Evolutionary conservation across 768 basidiomycete genomes (phyloP).

Genomic region (Boletus sensibilis): DNA sequence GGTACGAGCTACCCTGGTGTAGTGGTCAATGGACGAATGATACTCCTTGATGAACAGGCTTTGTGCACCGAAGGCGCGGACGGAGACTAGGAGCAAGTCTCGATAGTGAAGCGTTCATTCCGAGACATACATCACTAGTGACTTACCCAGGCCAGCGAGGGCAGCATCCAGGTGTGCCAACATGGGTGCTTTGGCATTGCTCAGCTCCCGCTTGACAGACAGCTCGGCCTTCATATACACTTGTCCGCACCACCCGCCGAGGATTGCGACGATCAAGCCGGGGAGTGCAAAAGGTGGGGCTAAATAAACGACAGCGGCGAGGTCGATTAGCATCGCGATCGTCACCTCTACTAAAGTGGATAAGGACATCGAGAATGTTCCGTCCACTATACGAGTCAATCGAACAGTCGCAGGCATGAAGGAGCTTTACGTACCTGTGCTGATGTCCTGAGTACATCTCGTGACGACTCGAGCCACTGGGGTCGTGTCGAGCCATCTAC

Average conservation of each 20-base stretch:
- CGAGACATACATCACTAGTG: neutral
- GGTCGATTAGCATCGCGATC: conserved; percentile 1
- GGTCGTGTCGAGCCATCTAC: conserved; percentile 48
- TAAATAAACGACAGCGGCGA: neutral
- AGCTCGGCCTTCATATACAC: conserved; percentile 45
- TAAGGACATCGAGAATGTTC: neutral
- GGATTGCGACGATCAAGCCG: conserved; percentile 22
- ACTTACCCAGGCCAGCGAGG: conserved; percentile 18
- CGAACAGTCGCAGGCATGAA: neutral
- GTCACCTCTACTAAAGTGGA: neutral
- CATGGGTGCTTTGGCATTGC: conserved; percentile 24
- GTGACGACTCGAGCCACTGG: conserved; percentile 32
- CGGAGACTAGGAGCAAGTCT: conserved; percentile 27
- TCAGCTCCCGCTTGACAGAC: conserved; percentile 31
- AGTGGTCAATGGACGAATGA: conserved; percentile 36
- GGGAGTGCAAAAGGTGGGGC: conserved; percentile 25
- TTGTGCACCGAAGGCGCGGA: conserved; percentile 42
- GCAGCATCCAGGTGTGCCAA: conserved; percentile 13
- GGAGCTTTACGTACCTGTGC: neutral
- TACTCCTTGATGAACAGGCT: conserved; percentile 27
- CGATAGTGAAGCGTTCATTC: neutral
- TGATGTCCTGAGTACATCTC: conserved; percentile 51
- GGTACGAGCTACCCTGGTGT: conserved; percentile 20
- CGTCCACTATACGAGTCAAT: conserved; percentile 11
- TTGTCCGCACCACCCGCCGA: conserved; percentile 37